Conservation (phyloP, 2,329 filamentous ascomycete species). For the Beauveria sp. region DNA sequence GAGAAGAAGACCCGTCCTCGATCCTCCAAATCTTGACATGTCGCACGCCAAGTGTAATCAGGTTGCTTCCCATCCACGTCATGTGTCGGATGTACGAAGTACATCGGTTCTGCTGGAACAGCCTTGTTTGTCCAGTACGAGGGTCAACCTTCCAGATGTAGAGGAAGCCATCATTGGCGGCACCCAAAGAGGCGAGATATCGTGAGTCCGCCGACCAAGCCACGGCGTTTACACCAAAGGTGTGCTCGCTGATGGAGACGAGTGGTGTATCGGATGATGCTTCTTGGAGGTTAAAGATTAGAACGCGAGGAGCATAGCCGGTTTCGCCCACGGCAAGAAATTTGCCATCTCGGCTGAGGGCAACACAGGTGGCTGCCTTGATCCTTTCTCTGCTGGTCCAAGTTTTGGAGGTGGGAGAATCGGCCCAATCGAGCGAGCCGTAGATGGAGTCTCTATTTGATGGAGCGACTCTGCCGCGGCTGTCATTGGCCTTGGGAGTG, state of each 20-base stretch:
- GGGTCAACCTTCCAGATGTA: conserved; percentile 84
- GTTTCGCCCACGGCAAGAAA: conserved; percentile 92
- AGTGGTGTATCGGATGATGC: conserved; percentile 72
- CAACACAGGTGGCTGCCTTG: conserved; percentile 87
- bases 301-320: conserved; percentile 82
- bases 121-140: conserved; percentile 69
- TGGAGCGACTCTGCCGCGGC: conserved; percentile 47
- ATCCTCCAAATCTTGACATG: conserved; percentile 92
- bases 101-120: conserved; percentile 84
- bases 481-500: conserved; percentile 57
- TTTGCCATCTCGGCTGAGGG: conserved; percentile 77
- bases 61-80: conserved; percentile 77
- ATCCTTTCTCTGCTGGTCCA: conserved; percentile 89
- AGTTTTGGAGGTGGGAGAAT: conserved; percentile 59
- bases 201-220: conserved; percentile 83
- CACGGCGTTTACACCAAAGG: conserved; percentile 78
- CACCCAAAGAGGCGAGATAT: conserved; percentile 81
- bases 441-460: conserved; percentile 41
- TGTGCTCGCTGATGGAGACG: conserved; percentile 81
- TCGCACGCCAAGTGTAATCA: conserved; percentile 82
- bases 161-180: conserved; percentile 86
- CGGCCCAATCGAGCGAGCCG: conserved; percentile 45
- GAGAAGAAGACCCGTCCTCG: conserved; percentile 57
- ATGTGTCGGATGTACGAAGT: conserved; percentile 80
- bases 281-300: conserved; percentile 82